Evolutionary conservation across 2,329 filamentous ascomycete species (phyloP).

Genomic region (Penicillium sp.): DNA sequence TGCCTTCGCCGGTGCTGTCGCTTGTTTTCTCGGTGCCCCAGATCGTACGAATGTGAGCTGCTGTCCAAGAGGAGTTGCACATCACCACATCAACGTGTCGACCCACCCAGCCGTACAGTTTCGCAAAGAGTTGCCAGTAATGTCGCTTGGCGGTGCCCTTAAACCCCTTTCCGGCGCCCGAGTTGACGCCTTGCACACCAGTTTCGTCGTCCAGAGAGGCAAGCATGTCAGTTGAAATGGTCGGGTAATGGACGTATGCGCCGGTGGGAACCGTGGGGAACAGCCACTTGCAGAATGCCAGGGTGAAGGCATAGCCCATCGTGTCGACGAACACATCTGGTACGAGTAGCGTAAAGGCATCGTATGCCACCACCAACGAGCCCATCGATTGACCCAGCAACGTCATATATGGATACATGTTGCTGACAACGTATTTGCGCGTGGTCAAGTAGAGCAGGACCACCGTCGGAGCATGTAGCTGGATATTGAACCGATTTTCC

Average conservation of each 20-base stretch:
- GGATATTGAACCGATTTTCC: conserved; percentile 85
- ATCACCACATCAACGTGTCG: conserved; percentile 85
- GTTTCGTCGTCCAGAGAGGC: conserved; percentile 64
- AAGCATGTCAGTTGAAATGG: conserved; percentile 97
- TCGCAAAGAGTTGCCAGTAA: conserved; percentile 85
- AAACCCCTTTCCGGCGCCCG: conserved; percentile 68
- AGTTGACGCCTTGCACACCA: conserved; percentile 69
- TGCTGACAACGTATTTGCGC: conserved; percentile 75
- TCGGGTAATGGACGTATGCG: conserved; percentile 96
- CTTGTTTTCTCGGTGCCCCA: conserved; percentile 57
- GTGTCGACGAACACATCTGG: conserved; percentile 95
- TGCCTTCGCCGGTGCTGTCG: conserved; percentile 38
- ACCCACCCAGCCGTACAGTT: conserved; percentile 75
- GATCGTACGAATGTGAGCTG: conserved; percentile 69
- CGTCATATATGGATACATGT: conserved; percentile 86
- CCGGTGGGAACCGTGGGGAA: conserved; percentile 77
- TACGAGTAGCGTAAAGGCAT: conserved; percentile 84
- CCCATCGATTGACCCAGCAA: conserved; percentile 90
- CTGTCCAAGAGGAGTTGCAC: conserved; percentile 96
- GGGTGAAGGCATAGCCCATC: conserved; percentile 92
- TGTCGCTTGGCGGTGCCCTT: conserved; percentile 65
- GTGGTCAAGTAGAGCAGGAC: conserved; percentile 88
- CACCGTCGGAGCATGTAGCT: conserved; percentile 73
- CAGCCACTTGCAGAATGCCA: conserved; percentile 74
- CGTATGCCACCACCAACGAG: conserved; percentile 79